These are phyloP conservation scores for Aspergillus fumigatiaffinis DNA, from an alignment of 2,329 filamentous ascomycete species.

Conservation along the genomic window DNA sequence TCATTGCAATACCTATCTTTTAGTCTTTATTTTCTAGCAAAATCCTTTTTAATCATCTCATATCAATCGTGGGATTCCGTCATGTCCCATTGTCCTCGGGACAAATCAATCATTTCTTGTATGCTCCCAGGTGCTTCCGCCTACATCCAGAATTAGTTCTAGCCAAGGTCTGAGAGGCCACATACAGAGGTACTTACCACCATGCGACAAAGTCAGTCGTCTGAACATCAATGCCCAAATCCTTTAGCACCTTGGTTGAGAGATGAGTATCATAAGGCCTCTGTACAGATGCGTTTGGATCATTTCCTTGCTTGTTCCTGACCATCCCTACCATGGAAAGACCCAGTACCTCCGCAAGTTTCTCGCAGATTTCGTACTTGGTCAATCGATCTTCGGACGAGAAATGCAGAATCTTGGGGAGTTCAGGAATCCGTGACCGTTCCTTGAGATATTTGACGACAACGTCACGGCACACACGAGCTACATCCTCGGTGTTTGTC, in stretches of 20 bases:
- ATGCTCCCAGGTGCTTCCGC: slow-evolving; percentile 29
- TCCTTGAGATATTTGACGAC: slow-evolving; percentile 62
- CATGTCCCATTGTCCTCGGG: neutral
- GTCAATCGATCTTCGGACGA: slow-evolving; percentile 81
- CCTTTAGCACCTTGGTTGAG: slow-evolving; percentile 68
- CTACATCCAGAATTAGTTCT: slow-evolving; percentile 12
- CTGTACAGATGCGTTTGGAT: slow-evolving; percentile 66
- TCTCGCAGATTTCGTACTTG: slow-evolving; percentile 82
- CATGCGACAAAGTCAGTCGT: slow-evolving; percentile 74
- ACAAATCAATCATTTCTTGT: slow-evolving; percentile 18
- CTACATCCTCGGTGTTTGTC: slow-evolving; percentile 85
- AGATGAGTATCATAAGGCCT: slow-evolving; percentile 86
- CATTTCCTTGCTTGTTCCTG: slow-evolving; percentile 64
- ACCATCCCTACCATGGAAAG: slow-evolving; percentile 65
- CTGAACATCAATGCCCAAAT: slow-evolving; percentile 69
- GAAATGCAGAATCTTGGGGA: slow-evolving; percentile 76
- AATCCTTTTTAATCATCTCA: neutral
- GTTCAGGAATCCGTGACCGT: slow-evolving; percentile 45
- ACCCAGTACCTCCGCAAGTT: slow-evolving; percentile 75
- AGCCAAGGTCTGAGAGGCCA: neutral
- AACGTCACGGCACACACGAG: slow-evolving; percentile 70
- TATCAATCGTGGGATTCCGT: neutral
- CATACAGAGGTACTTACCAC: slow-evolving; percentile 55
- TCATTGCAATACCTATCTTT: too few species aligned
- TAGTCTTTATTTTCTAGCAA: neutral